Percentiles rank a stretch among this genome's conserved stretches.
Evolutionary conservation across 495 filamentous ascomycete species (phyloP).

Genomic region (Penicillium turbatum): DNA sequence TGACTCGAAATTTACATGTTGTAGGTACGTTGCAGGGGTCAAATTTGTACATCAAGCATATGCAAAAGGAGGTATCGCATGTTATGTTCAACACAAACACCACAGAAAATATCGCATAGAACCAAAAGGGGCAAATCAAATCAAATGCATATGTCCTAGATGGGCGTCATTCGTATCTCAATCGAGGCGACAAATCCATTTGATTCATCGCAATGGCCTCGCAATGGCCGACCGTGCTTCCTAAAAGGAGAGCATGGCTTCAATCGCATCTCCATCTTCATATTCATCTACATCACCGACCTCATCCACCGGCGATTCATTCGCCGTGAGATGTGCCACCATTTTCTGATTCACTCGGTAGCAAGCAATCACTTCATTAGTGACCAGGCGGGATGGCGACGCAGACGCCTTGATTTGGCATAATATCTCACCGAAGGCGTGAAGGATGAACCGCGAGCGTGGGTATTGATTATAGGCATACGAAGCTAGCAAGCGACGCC

Average conservation of each 20-base stretch:
- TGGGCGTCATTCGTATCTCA: not conserved
- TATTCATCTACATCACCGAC: conserved; percentile 24
- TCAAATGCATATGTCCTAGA: not conserved
- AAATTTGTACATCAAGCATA: not conserved
- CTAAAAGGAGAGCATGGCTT: conserved; percentile 22
- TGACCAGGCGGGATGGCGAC: conserved; percentile 23
- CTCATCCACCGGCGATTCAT: conserved; percentile 16
- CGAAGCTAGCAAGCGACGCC: conserved; percentile 56
- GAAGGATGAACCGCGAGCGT: conserved; percentile 49
- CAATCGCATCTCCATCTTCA: conserved; percentile 34
- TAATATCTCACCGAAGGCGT: conserved; percentile 60
- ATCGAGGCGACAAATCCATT: not conserved
- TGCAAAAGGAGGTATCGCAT: not conserved
- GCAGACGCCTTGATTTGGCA: conserved; percentile 56
- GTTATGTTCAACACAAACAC: not conserved
- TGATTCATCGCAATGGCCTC: conserved; percentile 19
- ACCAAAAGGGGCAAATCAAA: not conserved
- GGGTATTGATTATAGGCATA: conserved; percentile 48
- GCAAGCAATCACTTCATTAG: conserved; percentile 28
- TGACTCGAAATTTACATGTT: not conserved
- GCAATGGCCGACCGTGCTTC: conserved; percentile 12
- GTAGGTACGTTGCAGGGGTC: no score
- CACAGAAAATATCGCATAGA: not conserved
- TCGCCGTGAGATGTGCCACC: conserved; percentile 23
- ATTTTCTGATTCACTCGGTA: conserved; percentile 35